These are phyloP conservation scores for Cryptococcus maquisensis DNA, from an alignment of 1,284 basidiomycete genomes.

Conservation along the genomic window DNA sequence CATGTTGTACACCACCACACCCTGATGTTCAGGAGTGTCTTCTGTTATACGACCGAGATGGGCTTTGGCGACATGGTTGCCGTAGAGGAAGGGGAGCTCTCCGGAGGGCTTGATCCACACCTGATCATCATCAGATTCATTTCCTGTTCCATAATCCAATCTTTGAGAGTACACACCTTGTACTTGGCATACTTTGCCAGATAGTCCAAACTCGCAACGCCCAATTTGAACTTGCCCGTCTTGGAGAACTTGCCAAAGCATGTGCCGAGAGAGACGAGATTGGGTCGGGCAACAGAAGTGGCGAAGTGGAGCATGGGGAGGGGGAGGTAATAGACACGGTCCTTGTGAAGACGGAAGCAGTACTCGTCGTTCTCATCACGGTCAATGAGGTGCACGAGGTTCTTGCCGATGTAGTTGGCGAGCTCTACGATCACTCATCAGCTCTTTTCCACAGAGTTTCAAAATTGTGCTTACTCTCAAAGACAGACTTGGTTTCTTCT, in stretches of 20 bases:
- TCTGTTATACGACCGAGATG: conserved; percentile 99
- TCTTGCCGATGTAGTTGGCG: conserved; percentile 52
- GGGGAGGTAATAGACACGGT: conserved; percentile 87
- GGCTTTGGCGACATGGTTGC: conserved; percentile 97
- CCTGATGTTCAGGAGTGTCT: conserved; percentile 98
- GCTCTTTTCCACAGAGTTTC: not conserved
- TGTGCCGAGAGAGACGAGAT: conserved; percentile 88
- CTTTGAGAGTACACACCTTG: conserved; percentile 60
- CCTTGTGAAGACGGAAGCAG: conserved; percentile 86
- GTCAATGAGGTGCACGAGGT: conserved; percentile 51
- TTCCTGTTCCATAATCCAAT: not conserved
- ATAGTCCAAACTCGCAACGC: conserved; percentile 89
- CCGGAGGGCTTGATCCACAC: conserved; percentile 99
- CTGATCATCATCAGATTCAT: conserved; percentile 51
- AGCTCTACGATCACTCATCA: conserved; percentile 38
- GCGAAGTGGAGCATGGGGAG: conserved; percentile 88
- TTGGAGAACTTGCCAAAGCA: conserved; percentile 99
- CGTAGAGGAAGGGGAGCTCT: conserved; percentile 98
- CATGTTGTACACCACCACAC: conserved; percentile 96
- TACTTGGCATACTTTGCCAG: conserved; percentile 96
- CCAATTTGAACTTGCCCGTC: conserved; percentile 95
- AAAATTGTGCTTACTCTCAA: conserved; percentile 44
- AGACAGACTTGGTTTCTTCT: conserved; percentile 51
- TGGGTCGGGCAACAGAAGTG: conserved; percentile 86
- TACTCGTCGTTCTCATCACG: conserved; percentile 53